phyloP scores from a whole-genome alignment of 257 asterid genomes.

The Eustoma russellianum region DNA sequence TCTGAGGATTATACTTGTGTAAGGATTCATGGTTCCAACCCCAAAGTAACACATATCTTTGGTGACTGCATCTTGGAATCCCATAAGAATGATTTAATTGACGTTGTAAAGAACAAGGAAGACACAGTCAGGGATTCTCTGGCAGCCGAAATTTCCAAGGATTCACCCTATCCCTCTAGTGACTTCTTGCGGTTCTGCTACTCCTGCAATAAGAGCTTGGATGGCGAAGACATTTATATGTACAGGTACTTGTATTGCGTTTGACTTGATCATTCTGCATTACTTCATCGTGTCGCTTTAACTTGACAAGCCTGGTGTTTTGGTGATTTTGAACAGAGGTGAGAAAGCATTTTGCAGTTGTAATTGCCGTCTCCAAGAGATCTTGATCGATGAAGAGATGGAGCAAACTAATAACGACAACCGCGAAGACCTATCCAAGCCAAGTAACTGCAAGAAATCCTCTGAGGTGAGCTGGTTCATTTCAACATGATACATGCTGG shows the following conservation, averaged over 20 bases:
- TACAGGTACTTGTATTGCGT: constrained; percentile 39
- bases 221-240: constrained; percentile 84
- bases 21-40: constrained; percentile 72
- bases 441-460: constrained; percentile 24
- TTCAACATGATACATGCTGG: constrained; percentile 13
- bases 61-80: constrained; percentile 85
- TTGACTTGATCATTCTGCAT: too few species aligned
- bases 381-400: constrained; percentile 62
- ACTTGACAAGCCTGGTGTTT: too few species aligned
- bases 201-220: constrained; percentile 70
- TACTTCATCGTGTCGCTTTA: too few species aligned
- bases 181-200: constrained; percentile 69
- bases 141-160: constrained; percentile 15
- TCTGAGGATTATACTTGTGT: constrained; percentile 96
- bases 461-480: constrained; percentile 36
- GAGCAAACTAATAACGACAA: constrained; percentile 25
- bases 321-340: constrained; percentile 36
- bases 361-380: constrained; percentile 60
- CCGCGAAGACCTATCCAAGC: constrained; percentile 18
- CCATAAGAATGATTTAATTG: constrained; percentile 33
- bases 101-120: constrained; percentile 24
- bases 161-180: constrained; percentile 26
- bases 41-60: constrained; percentile 81
- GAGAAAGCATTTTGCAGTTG: constrained; percentile 90
- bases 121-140: constrained; percentile 18